Base-by-base conservation (phyloP, 1,139 yeast genomes). In the Hyphopichia fennica region DNA sequence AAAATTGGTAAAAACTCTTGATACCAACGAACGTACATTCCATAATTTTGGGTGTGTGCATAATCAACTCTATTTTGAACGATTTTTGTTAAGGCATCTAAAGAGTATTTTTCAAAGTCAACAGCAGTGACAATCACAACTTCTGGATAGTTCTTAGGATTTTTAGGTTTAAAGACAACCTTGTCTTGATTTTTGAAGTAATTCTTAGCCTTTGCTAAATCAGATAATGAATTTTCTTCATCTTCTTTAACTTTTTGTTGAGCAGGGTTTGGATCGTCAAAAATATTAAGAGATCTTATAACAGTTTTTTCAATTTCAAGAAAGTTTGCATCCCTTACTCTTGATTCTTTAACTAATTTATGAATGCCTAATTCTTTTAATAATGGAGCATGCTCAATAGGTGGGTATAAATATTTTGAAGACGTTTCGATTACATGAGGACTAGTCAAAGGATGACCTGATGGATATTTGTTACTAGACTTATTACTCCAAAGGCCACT, bases 21-120 rank as follows among this genome's bases (percentile, higher is more conserved):
- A 33, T 76, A 59, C 88, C 95, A 90, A 45, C 96, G 77, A 15
- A 85, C 80, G 54, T 87, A 90, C 19, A 87, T 63, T 14, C 96
- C 97, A 60, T 84, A 89, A 35, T 76, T 75, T 54, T 87, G 89
- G 22, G 63, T 65, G 58, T 82, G 84, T 8, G 95, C 95, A 56
- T 89, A 90, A 55, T 84, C 86, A 25, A 85, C 84, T 57, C 96
- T 78, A 62, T 89, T 89, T 56, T 87, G 90, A 13, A 87, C 84
- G 40, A 89, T 71, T 44, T 76, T 77, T 17, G 84, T 79, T 45
- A 88, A 67, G 28, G 82, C 79, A 10, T 77, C 77, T 43, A 76
- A 55, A 32, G 84, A 81, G 57, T 83, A 85, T 48, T 73, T 78
- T 44, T 82, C 87, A 55, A 81, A 87, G 64, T 90, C 96, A 30